phyloP scores from a whole-genome alignment of 192 early-diverging fungal species.

The Podila epicladia region DNA sequence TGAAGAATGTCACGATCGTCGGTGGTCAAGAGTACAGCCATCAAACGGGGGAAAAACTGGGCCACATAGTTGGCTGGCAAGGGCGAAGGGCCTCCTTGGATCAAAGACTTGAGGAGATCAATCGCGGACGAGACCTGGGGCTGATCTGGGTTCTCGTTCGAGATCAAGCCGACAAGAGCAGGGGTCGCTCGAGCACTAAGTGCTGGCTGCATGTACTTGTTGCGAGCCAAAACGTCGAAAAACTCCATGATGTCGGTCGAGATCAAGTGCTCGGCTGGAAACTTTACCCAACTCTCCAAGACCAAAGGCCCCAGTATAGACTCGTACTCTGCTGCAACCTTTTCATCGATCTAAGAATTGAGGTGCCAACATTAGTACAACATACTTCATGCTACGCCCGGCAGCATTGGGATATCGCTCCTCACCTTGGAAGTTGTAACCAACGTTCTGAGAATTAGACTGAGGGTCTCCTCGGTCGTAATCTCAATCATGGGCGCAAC shows the following conservation, averaged over 20 bases:
- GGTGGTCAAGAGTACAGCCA: conserved; percentile 70
- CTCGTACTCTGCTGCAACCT: conserved; percentile 77
- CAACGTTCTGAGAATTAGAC: conserved; percentile 72
- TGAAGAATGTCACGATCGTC: conserved; percentile 85
- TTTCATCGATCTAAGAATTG: conserved; percentile 63
- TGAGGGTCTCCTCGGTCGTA: conserved; percentile 69
- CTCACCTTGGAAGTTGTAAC: conserved; percentile 65
- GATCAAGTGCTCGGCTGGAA: conserved; percentile 78
- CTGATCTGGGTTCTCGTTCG: conserved; percentile 10
- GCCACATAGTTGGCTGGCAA: conserved; percentile 74
- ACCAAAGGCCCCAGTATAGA: conserved; percentile 73
- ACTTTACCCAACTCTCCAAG: conserved; percentile 77
- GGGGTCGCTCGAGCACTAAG: conserved; percentile 81
- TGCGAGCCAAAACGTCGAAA: conserved; percentile 77
- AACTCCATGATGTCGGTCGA: conserved; percentile 77
- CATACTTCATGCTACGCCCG: background rate
- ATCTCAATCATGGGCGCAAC: conserved; percentile 58
- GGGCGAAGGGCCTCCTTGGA: conserved; percentile 76
- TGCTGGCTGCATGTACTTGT: conserved; percentile 63
- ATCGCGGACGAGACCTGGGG: conserved; percentile 63
- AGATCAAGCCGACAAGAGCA: conserved; percentile 50
- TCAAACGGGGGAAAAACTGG: conserved; percentile 81
- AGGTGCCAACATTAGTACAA: background rate
- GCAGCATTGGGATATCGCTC: background rate
- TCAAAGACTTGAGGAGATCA: conserved; percentile 73